phyloP scores from a whole-genome alignment of 2,329 filamentous ascomycete genomes.

The Exophiala xenobiotica region DNA sequence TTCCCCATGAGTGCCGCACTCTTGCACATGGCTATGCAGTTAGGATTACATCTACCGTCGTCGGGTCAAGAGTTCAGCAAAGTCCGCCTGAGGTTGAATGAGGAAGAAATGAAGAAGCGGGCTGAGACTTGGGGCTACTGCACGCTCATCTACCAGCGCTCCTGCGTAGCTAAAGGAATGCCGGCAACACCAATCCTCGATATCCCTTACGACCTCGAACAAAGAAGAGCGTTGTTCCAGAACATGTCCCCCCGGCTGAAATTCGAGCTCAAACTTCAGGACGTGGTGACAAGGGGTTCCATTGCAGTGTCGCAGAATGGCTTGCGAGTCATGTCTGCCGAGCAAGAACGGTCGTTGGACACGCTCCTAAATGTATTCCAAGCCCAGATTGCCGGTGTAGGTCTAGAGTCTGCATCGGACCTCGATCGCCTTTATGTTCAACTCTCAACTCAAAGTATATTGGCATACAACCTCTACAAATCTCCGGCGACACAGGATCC shows the following conservation, averaged over 20 bases:
- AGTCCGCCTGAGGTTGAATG: slow-evolving; percentile 34
- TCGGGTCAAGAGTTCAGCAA: slow-evolving; percentile 44
- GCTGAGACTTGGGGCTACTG: slow-evolving; percentile 44
- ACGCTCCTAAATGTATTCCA: slow-evolving; percentile 40
- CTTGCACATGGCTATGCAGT: slow-evolving; percentile 45
- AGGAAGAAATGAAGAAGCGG: slow-evolving; percentile 39
- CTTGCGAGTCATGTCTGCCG: slow-evolving; percentile 38
- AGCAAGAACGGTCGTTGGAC: slow-evolving; percentile 42
- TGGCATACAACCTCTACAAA: slow-evolving; percentile 23
- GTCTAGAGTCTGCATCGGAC: slow-evolving; percentile 34
- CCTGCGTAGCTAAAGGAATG: slow-evolving; percentile 41
- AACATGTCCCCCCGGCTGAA: slow-evolving; percentile 37
- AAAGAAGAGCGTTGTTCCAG: slow-evolving; percentile 37
- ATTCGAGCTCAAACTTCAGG: slow-evolving; percentile 41
- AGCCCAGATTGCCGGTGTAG: slow-evolving; percentile 38
- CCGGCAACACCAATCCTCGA: slow-evolving; percentile 37
- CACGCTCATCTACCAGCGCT: slow-evolving; percentile 41
- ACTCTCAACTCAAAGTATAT: slow-evolving; percentile 14
- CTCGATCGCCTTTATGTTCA: slow-evolving; percentile 14
- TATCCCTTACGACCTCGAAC: slow-evolving; percentile 38
- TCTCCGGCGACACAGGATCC: slow-evolving; percentile 19
- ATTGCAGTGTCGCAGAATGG: slow-evolving; percentile 40
- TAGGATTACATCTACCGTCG: slow-evolving; percentile 44
- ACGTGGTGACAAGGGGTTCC: slow-evolving; percentile 39
- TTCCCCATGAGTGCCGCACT: slow-evolving; percentile 41